Base-by-base conservation (phyloP, 2,329 filamentous ascomycete genomes). In the Aspergillus persii region DNA sequence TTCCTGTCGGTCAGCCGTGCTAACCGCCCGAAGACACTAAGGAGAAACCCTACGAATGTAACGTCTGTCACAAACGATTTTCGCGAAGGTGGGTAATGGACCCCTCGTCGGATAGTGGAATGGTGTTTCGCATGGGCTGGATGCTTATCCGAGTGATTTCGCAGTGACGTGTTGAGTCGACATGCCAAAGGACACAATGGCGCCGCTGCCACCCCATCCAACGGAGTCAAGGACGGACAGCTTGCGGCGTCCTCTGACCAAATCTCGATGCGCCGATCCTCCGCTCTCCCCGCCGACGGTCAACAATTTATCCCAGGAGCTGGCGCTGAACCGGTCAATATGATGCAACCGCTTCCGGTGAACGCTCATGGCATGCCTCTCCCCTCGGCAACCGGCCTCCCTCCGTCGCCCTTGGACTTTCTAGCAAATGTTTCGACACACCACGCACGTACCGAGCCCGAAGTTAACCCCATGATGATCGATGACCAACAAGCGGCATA, bases 31-130 rank as follows among this genome's bases (percentile, higher is more conserved):
- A 59, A 84, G 81, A 84, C 68, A 84, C 81, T 27, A 79, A 82
- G 57, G 81, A 84, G 70, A 79, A 81, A 53, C 82, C 82, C 1
- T 84, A 83, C 63, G 78, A 82, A 66, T 84, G 82, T 65, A 77
- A 74, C 60, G 77, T 81, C 54, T 84, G 81, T 67, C 79, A 82
- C 61, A 84, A 84, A 65, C 77, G 80, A 58, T 84, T 83, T 66
- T 83, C 81, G 23, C 74, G 82, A 71, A 84, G 82, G 82, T 83
- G 50, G 41, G 59, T 57, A 61, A 30, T 30, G 33, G 50, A 30
- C 9, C 50, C 39, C 44, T 18, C 44, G 9, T 47, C 18, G 18
- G 18, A 47, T 47, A 18, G 11, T 47, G 11, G 26, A 27, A 23
- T 47, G 4, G 5, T 1, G 44, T 4, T 47, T 46, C 18, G 15